Evolutionary conservation across 2,329 filamentous ascomycete genomes (phyloP).

Genomic region (Fusarium udum): DNA sequence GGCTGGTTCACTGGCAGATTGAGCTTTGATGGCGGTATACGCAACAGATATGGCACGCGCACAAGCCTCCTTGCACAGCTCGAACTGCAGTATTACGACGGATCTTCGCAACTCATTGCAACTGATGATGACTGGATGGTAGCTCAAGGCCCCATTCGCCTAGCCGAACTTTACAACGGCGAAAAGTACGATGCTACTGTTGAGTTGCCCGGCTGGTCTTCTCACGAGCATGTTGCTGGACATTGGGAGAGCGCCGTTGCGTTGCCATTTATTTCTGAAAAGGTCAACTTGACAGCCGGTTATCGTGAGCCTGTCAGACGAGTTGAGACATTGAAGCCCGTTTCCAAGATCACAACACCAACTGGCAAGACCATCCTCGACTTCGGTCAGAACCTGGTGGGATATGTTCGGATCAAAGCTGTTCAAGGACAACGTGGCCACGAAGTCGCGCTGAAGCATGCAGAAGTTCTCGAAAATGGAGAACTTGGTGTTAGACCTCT

Average conservation of each 20-base stretch:
- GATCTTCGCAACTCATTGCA: slow-evolving; percentile 38
- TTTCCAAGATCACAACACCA: slow-evolving; percentile 46
- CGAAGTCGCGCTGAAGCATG: slow-evolving; percentile 58
- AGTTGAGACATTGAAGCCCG: slow-evolving; percentile 44
- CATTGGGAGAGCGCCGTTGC: slow-evolving; percentile 25
- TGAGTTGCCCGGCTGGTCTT: slow-evolving; percentile 34
- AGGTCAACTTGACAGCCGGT: slow-evolving; percentile 48
- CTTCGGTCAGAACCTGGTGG: slow-evolving; percentile 68
- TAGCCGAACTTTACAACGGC: slow-evolving; percentile 61
- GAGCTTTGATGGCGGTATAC: slow-evolving; percentile 36
- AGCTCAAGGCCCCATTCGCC: slow-evolving; percentile 46
- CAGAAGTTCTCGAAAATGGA: slow-evolving; percentile 63
- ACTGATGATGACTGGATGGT: slow-evolving; percentile 54
- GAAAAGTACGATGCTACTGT: slow-evolving; percentile 58
- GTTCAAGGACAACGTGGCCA: slow-evolving; percentile 50
- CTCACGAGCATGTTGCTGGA: background rate
- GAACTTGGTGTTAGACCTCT: slow-evolving; percentile 55
- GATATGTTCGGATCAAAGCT: slow-evolving; percentile 53
- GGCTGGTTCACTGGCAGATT: slow-evolving; percentile 60
- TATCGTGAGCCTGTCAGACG: slow-evolving; percentile 57
- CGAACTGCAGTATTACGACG: slow-evolving; percentile 49
- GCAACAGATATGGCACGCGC: slow-evolving; percentile 51
- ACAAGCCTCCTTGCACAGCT: slow-evolving; percentile 53
- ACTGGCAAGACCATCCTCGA: slow-evolving; percentile 58
- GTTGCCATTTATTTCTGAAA: slow-evolving; percentile 15